Evolutionary conservation across 1,284 basidiomycete genomes (phyloP), one percentile per base, ranked within the genome.

Genomic region (Naganishia sp.): DNA sequence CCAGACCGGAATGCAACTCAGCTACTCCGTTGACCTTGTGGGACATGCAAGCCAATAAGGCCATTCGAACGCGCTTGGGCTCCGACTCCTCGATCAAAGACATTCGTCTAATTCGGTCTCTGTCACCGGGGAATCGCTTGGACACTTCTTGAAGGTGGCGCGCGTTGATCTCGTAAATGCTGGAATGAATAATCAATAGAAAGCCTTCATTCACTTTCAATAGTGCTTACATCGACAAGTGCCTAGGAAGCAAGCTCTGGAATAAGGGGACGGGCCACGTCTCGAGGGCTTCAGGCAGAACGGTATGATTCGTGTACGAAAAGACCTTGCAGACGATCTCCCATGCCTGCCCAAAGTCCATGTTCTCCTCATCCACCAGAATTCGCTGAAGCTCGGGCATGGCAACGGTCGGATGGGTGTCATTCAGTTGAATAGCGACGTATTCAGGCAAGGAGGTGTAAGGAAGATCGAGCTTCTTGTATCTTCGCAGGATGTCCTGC

Each of bases 381-480:
- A 96, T 86, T 57, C 93, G 87, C 90, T 94, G 92, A 54, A 96
- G 82, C 78, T 96, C 94, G n/a, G 90, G 90, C 72, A 96, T 91
- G 10, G 92, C 90, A 64, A 95, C 84, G 6, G 92, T 94, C 0
- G 94, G 93, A 78, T 96, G 93, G 2, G 94, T 95, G 86, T 94
- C 79, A 73, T 94, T 94, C 35, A 93, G 85, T 77, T 96, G 93
- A 70, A 94, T 92, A 18, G 90, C 90, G 71, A 90, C 88, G 76
- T 86, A 89, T 64, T 95, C 90, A 1, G 92, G 85, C 75, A 96
- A 87, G 61, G 75, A 71, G 57, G 70, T 72, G 77, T 76, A 80
- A 11, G 78, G 77, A 23, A 77, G 71, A 62, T 79, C 78, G 62
- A 81, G 77, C 72, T 73, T 77, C 80, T 76, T 76, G 77, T 80